Percentiles rank a stretch among this genome's conserved stretches.
These are phyloP conservation scores for Aphanoascus verrucosus DNA, from an alignment of 2,329 filamentous ascomycete genomes.

Conservation along the genomic window DNA sequence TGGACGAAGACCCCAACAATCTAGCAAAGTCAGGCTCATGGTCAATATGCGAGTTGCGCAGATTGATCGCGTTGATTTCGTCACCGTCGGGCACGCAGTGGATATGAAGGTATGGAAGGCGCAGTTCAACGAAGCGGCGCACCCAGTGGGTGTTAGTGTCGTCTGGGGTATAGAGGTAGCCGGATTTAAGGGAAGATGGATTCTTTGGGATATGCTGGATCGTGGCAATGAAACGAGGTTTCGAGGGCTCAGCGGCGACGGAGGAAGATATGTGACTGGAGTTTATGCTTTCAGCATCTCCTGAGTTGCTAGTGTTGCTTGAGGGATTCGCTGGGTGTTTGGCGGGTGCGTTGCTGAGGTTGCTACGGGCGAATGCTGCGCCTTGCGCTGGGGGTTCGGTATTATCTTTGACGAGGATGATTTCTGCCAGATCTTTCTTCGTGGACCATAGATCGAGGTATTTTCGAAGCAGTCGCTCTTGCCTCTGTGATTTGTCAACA, in stretches of 20 bases:
- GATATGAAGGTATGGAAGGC: constrained; percentile 82
- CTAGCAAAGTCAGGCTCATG: constrained; percentile 79
- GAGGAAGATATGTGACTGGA: constrained; percentile 7
- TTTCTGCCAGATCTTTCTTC: constrained; percentile 32
- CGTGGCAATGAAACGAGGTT: constrained; percentile 61
- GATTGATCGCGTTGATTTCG: constrained; percentile 77
- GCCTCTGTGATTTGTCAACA: constrained; percentile 28
- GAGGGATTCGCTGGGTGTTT: constrained; percentile 17
- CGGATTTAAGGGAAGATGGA: constrained; percentile 67
- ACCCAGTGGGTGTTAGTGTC: constrained; percentile 75
- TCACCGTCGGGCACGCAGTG: constrained; percentile 78
- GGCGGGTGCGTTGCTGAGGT: background rate
- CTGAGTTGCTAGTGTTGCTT: constrained; percentile 22
- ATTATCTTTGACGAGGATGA: constrained; percentile 35
- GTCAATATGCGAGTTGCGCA: constrained; percentile 83
- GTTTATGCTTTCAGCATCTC: constrained; percentile 1
- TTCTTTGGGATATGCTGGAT: constrained; percentile 74
- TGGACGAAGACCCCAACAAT: constrained; percentile 49
- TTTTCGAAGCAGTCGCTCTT: constrained; percentile 31
- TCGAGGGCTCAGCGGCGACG: constrained; percentile 21
- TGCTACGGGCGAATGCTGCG: constrained; percentile 22
- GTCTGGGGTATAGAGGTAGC: constrained; percentile 77
- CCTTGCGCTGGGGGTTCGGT: constrained; percentile 36
- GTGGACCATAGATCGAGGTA: constrained; percentile 36
- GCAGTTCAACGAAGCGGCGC: constrained; percentile 83